Evolutionary conservation across 257 asterid species (phyloP).

Genomic region (Capsicum pubescens): DNA sequence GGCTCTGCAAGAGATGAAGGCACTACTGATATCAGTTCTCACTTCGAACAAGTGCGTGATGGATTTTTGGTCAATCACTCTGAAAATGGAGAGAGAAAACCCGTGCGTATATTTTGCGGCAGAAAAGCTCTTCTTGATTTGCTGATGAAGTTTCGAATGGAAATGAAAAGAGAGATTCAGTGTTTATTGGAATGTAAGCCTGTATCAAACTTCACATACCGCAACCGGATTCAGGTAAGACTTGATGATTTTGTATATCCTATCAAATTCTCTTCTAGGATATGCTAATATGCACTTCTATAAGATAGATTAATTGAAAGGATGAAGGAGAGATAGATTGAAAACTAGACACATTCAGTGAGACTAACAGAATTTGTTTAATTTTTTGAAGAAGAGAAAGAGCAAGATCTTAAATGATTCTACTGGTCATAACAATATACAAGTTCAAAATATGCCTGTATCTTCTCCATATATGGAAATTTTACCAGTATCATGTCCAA

Average conservation of each 20-base stretch:
- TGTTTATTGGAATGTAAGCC: slow-evolving; percentile 58
- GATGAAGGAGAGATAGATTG: background rate
- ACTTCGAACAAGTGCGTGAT: slow-evolving; percentile 56
- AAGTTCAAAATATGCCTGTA: too few species aligned
- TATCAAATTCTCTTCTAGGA: background rate
- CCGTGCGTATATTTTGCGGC: slow-evolving; percentile 70
- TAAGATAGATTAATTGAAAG: background rate
- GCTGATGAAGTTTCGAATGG: slow-evolving; percentile 67
- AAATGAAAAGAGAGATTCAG: slow-evolving; percentile 68
- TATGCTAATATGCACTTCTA: background rate
- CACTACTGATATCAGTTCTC: slow-evolving; percentile 49
- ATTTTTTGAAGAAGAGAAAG: background rate
- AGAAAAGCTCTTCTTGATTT: slow-evolving; percentile 90
- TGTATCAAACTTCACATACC: slow-evolving; percentile 77
- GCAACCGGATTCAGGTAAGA: slow-evolving; percentile 88
- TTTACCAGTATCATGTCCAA: too few species aligned
- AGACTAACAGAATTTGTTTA: too few species aligned
- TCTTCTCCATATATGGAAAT: too few species aligned
- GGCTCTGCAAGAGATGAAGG: slow-evolving; percentile 49
- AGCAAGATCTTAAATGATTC: background rate
- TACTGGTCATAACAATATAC: too few species aligned
- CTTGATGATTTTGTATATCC: background rate
- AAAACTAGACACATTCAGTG: background rate
- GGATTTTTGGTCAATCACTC: slow-evolving; percentile 44
- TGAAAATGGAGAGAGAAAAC: slow-evolving; percentile 57